Percentiles rank a stretch among this genome's conserved stretches.
These are phyloP conservation scores for Auricularia auricula-judae DNA, from an alignment of 768 basidiomycete genomes.

Conservation along the genomic window DNA sequence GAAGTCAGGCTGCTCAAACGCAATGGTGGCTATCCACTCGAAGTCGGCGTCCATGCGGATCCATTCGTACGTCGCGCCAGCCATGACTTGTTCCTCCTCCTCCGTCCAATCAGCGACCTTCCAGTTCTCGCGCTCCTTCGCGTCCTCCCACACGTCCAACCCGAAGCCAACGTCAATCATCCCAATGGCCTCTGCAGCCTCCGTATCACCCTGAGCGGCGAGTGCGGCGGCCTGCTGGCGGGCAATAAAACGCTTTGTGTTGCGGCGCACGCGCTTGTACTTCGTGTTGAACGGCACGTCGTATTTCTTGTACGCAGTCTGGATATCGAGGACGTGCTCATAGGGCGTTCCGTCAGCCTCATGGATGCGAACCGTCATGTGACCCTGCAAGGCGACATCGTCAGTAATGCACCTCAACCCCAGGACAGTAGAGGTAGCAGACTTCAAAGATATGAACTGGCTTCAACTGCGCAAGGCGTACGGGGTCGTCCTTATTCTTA, in stretches of 20 bases:
- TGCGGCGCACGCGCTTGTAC: conserved; percentile 90
- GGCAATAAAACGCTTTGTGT: conserved; percentile 91
- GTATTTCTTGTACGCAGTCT: conserved; percentile 78
- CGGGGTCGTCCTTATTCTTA: conserved; percentile 53
- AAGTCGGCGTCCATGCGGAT: conserved; percentile 98
- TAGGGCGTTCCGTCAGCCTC: conserved; percentile 99
- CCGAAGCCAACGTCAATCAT: conserved; percentile 93
- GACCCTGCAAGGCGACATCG: conserved; percentile 45
- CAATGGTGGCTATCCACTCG: conserved; percentile 93
- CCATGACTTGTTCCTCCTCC: conserved; percentile 88
- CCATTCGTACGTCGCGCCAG: conserved; percentile 97
- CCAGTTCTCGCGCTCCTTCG: conserved; percentile 87
- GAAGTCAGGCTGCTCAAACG: conserved; percentile 92
- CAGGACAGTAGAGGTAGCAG: conserved; percentile 10
- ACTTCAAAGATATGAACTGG: conserved; percentile 89
- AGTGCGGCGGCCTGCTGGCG: conserved; percentile 88
- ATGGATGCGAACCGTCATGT: conserved; percentile 97
- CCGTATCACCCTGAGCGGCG: conserved; percentile 82
- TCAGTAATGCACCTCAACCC: neutral
- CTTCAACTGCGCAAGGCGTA: conserved; percentile 56
- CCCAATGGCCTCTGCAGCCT: conserved; percentile 87
- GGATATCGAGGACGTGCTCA: conserved; percentile 93
- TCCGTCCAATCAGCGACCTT: conserved; percentile 97
- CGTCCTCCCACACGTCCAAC: conserved; percentile 92
- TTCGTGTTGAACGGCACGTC: conserved; percentile 98